Percentiles rank a stretch among this genome's conserved stretches.
Evolutionary conservation across 495 filamentous ascomycete species (phyloP).

Genomic region (Hypoxylon cercidicola): DNA sequence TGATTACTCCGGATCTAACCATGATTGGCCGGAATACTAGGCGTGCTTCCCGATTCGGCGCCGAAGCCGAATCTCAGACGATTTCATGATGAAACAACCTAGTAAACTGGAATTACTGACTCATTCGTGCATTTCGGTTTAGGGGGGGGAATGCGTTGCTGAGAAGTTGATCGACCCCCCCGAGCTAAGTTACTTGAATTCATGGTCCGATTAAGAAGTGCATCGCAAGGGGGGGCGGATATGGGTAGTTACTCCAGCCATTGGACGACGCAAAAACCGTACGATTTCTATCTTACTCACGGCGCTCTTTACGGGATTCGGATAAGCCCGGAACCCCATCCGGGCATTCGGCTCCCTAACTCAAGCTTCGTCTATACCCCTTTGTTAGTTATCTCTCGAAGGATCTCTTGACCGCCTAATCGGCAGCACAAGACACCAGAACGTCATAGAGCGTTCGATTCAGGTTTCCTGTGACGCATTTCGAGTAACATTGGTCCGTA

Average conservation of each 20-base stretch:
- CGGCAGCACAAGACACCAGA: slow-evolving; percentile 4
- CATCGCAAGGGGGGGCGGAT: slow-evolving; percentile 14
- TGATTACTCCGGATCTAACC: slow-evolving; percentile 12
- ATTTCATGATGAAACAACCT: slow-evolving; percentile 24
- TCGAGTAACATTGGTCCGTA: background rate
- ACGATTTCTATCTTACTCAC: slow-evolving; percentile 12
- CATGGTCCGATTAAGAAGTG: slow-evolving; percentile 17
- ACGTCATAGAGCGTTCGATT: slow-evolving; percentile 24
- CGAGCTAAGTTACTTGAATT: background rate
- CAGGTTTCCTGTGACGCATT: slow-evolving; percentile 22
- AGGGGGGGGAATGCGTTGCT: slow-evolving; percentile 14
- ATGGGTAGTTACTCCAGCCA: slow-evolving; percentile 7
- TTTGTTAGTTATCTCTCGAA: slow-evolving; percentile 8
- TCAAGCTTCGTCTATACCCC: slow-evolving; percentile 6
- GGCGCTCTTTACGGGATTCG: slow-evolving; percentile 9
- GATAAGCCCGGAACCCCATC: slow-evolving; percentile 8
- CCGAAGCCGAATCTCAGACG: slow-evolving; percentile 22
- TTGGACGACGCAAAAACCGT: slow-evolving; percentile 10
- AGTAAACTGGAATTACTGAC: slow-evolving; percentile 23
- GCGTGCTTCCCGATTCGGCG: slow-evolving; percentile 28
- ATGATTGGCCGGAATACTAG: slow-evolving; percentile 28
- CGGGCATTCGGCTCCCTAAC: background rate
- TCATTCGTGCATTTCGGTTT: slow-evolving; percentile 20
- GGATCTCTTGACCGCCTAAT: slow-evolving; percentile 6
- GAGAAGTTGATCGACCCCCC: slow-evolving; percentile 13